Conservation (phyloP, 352 stramenopile species). For the Globisporangium abappressorium region DNA sequence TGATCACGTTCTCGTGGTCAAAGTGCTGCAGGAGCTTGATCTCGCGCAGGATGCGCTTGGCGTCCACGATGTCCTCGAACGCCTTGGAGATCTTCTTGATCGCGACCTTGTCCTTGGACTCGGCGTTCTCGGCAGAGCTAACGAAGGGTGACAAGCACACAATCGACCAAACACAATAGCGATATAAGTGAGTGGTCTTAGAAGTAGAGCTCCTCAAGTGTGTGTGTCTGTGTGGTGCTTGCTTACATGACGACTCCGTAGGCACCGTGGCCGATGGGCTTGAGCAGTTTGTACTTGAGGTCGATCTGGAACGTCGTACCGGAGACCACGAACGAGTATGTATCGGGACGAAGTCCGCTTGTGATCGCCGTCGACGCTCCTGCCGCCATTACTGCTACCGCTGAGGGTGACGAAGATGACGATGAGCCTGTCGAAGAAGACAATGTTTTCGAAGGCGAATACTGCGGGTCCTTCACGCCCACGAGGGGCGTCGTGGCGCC, state of each 20-base stretch:
- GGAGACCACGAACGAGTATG: conserved; percentile 77
- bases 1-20: conserved; percentile 95
- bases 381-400: not conserved
- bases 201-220: too few relatives aligned
- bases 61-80: conserved; percentile 98
- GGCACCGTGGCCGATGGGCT: conserved; percentile 92
- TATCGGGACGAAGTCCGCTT: conserved; percentile 42
- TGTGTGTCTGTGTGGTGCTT: too few relatives aligned
- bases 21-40: conserved; percentile 94
- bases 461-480: conserved; percentile 4
- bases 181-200: too few relatives aligned
- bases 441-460: conserved; percentile 4
- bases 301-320: conserved; percentile 92
- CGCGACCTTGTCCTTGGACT: conserved; percentile 83
- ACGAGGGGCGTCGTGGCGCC: not conserved
- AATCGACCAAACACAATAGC: too few relatives aligned
- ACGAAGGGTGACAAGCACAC: too few relatives aligned
- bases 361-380: conserved; percentile 11
- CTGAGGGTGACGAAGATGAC: not conserved
- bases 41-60: conserved; percentile 98
- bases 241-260: conserved; percentile 90
- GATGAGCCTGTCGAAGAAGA: not conserved
- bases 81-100: conserved; percentile 89
- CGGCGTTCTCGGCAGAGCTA: conserved; percentile 65
- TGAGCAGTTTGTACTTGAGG: conserved; percentile 94